A percentile compares a stretch with the other conserved stretches of the same genome.
Evolutionary conservation across 352 stramenopile species (phyloP).

Genomic region (Globisporangium alternatum): DNA sequence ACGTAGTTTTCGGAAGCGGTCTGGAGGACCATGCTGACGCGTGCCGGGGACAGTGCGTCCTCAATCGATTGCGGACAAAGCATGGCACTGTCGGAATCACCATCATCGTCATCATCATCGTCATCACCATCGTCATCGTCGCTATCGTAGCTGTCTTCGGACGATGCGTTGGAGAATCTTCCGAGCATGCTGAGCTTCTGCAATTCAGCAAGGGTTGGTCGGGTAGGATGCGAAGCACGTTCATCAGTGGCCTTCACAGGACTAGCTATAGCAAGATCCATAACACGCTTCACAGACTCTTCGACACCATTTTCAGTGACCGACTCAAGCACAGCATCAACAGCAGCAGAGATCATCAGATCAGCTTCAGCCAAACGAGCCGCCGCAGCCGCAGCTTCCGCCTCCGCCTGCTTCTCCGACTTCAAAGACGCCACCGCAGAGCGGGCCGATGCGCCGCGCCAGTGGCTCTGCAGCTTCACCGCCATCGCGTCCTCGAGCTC

Average conservation of each 20-base stretch:
- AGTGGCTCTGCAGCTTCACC: conserved; percentile 23
- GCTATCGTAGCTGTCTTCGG: conserved; percentile 16
- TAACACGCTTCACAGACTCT: neutral
- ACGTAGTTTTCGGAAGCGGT: neutral
- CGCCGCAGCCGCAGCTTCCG: neutral
- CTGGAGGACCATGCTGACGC: neutral
- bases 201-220: conserved; percentile 17
- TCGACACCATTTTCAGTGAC: neutral
- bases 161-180: conserved; percentile 13
- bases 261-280: too few species aligned
- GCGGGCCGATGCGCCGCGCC: conserved; percentile 17
- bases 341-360: neutral
- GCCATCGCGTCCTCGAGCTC: conserved; percentile 19
- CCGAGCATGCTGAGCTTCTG: conserved; percentile 20
- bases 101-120: conserved; percentile 6
- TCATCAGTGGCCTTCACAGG: neutral
- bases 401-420: conserved; percentile 1
- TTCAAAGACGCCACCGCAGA: conserved; percentile 13
- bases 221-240: neutral
- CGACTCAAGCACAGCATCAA: neutral
- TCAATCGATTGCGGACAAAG: neutral
- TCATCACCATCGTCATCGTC: conserved; percentile 14
- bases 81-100: neutral
- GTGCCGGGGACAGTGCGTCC: neutral
- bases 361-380: neutral